Base-by-base conservation (phyloP, 805 yeast genomes). In the Teunomyces cretensis region DNA sequence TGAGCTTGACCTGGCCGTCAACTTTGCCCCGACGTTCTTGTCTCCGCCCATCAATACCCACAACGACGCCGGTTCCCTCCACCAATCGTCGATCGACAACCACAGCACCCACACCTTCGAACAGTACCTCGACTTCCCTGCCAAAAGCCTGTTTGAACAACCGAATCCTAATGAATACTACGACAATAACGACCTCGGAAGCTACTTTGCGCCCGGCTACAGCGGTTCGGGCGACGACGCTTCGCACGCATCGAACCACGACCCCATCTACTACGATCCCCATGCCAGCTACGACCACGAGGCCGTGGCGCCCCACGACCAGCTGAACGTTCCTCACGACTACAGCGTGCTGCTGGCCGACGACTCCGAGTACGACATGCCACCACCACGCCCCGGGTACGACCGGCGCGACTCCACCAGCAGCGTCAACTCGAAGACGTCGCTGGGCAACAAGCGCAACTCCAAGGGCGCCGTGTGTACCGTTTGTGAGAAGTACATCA, bases 401-500 rank as follows among this genome's bases (percentile, higher is more conserved):
- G 52, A 50, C 12, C 37, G 59, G 38, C 35, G 53, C 2, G 36
- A 16, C 30, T 41, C 44, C 31, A 26, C 24, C 16, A 12, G 35
- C 24, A 33, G 39, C 13, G 22, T 13, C 31, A 32, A 13, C 9
- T 31, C 38, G 6, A 35, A 35, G 12, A 13, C 38, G 13, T 35
- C 38, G 28, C 9, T 26, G 28, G 28, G 28, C 5, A 7, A 5
- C 53, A 65, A 67, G 38, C 54, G 64, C 35, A 43, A 45, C 14
- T 47, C 63, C 26, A 71, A 69, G 46, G 75, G 74, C 9, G 61
- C 73, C 16, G 56, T 62, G 9, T 72, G 77, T 45, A 44, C 64
- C 6, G 53, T 72, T 12, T 72, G 77, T 51, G 71, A 64, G 43
- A 69, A 69, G 48, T 68, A 54, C 52, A 72, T 72, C 43, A 62